A percentile compares a stretch with the other conserved stretches of the same genome.
Evolutionary conservation across 1,139 yeast genomes (phyloP).

Genomic region (Saccharomyces pastorianus): DNA sequence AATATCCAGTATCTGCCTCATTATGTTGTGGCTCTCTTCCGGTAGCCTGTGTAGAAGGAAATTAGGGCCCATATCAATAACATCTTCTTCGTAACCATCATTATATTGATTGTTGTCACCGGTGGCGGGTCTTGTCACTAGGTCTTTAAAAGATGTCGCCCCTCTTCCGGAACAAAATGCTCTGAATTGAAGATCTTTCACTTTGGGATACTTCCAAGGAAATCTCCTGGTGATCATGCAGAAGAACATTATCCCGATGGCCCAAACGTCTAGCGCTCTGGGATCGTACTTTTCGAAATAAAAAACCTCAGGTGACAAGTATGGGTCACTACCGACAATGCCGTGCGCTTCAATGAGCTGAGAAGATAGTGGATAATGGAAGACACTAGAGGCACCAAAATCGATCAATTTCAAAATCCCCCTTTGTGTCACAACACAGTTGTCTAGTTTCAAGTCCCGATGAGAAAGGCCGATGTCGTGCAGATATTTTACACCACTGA

Average conservation of each 20-base stretch:
- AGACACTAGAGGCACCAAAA: slow-evolving; percentile 89
- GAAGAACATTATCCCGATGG: slow-evolving; percentile 83
- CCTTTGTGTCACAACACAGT: slow-evolving; percentile 74
- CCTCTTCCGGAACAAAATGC: slow-evolving; percentile 33
- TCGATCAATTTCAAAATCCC: slow-evolving; percentile 87
- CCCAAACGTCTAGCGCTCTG: slow-evolving; percentile 88
- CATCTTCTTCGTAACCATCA: slow-evolving; percentile 1
- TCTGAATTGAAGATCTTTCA: slow-evolving; percentile 69
- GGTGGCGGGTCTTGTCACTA: slow-evolving; percentile 18
- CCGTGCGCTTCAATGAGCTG: slow-evolving; percentile 77
- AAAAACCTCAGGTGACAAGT: slow-evolving; percentile 89
- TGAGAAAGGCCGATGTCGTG: slow-evolving; percentile 86
- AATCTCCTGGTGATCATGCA: slow-evolving; percentile 87
- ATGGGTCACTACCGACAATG: slow-evolving; percentile 92
- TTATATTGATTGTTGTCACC: slow-evolving; percentile 25
- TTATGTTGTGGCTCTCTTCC: slow-evolving; percentile 47
- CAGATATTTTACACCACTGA: slow-evolving; percentile 70
- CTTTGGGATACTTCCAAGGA: slow-evolving; percentile 90
- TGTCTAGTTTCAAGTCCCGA: slow-evolving; percentile 85
- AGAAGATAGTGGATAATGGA: slow-evolving; percentile 73
- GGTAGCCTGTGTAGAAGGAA: slow-evolving; percentile 55
- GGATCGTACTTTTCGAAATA: slow-evolving; percentile 68
- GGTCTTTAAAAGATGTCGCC: slow-evolving; percentile 23
- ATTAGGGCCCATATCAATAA: slow-evolving; percentile 48
- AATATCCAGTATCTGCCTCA: slow-evolving; percentile 58